Evolutionary conservation across 805 yeast species (phyloP).

Genomic region (Saccharomycopsis guyanensis): DNA sequence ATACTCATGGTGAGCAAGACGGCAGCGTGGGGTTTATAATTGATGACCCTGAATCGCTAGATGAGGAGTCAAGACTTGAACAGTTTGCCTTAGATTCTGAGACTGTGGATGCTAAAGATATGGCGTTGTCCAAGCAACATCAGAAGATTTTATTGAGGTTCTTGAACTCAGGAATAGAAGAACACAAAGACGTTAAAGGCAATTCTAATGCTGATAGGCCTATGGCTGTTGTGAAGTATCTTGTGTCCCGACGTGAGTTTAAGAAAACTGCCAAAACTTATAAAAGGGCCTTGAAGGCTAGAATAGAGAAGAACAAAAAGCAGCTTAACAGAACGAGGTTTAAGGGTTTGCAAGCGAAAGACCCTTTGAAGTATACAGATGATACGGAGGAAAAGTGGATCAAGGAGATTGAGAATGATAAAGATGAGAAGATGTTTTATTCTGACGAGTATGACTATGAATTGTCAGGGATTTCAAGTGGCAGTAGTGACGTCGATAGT

Average conservation of each 20-base stretch:
- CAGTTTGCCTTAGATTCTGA: constrained; percentile 1
- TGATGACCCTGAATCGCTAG: too few species aligned
- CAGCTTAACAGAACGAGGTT: not conserved
- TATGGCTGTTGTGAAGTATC: not conserved
- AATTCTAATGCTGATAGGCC: not conserved
- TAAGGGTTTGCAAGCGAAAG: not conserved
- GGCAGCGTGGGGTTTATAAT: too few species aligned
- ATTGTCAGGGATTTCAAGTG: not conserved
- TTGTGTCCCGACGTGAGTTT: not conserved
- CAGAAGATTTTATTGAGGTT: constrained; percentile 7
- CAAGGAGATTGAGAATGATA: not conserved
- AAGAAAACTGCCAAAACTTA: not conserved
- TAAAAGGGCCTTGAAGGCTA: not conserved
- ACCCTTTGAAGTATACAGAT: not conserved
- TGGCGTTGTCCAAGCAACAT: constrained; percentile 4
- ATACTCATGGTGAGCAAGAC: too few species aligned
- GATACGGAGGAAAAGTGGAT: not conserved
- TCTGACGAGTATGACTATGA: not conserved
- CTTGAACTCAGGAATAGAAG: not conserved
- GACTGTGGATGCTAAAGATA: constrained; percentile 1
- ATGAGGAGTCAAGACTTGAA: not conserved
- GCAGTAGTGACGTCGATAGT: not conserved
- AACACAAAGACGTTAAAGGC: not conserved
- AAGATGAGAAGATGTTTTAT: not conserved
- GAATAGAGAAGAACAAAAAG: not conserved